A percentile compares a stretch with the other conserved stretches of the same genome.
These are phyloP conservation scores for Yamadazyma atlantica DNA, from an alignment of 1,139 yeast species.

Conservation along the genomic window DNA sequence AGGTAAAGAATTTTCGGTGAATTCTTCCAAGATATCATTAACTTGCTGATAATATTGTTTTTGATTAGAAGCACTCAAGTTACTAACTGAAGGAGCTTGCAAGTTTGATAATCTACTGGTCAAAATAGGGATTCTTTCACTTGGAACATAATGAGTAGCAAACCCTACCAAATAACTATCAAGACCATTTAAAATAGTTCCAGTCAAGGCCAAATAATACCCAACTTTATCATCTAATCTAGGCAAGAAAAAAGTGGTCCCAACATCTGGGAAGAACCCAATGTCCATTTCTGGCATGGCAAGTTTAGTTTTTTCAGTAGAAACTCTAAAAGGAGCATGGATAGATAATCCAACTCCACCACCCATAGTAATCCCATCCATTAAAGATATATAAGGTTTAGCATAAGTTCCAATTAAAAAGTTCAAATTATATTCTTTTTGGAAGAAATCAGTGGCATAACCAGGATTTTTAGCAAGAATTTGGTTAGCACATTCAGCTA, in stretches of 20 bases:
- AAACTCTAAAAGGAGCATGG: slow-evolving; percentile 92
- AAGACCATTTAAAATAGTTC: slow-evolving; percentile 70
- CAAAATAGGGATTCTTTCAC: slow-evolving; percentile 60
- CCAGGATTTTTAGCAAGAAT: slow-evolving; percentile 49
- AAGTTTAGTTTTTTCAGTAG: slow-evolving; percentile 83
- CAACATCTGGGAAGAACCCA: slow-evolving; percentile 97
- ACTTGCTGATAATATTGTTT: slow-evolving; percentile 57
- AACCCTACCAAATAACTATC: slow-evolving; percentile 82
- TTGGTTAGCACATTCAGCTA: slow-evolving; percentile 66
- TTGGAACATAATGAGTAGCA: slow-evolving; percentile 86
- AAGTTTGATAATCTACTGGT: slow-evolving; percentile 62
- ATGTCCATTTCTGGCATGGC: slow-evolving; percentile 99
- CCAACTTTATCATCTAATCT: slow-evolving; percentile 82
- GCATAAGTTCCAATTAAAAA: slow-evolving; percentile 75
- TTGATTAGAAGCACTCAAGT: slow-evolving; percentile 24
- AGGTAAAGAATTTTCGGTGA: slow-evolving; percentile 66
- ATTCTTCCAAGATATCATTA: slow-evolving; percentile 75
- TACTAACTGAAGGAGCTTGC: slow-evolving; percentile 41
- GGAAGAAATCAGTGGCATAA: slow-evolving; percentile 67
- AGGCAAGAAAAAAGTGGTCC: slow-evolving; percentile 86
- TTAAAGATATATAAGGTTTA: slow-evolving; percentile 80
- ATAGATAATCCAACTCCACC: slow-evolving; percentile 95
- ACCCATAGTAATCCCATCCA: slow-evolving; percentile 97
- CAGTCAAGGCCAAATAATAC: slow-evolving; percentile 82
- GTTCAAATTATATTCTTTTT: slow-evolving; percentile 78